A percentile compares a stretch with the other conserved stretches of the same genome.
phyloP scores from a whole-genome alignment of 495 filamentous ascomycete species.

The Neurospora tetrasperma region DNA sequence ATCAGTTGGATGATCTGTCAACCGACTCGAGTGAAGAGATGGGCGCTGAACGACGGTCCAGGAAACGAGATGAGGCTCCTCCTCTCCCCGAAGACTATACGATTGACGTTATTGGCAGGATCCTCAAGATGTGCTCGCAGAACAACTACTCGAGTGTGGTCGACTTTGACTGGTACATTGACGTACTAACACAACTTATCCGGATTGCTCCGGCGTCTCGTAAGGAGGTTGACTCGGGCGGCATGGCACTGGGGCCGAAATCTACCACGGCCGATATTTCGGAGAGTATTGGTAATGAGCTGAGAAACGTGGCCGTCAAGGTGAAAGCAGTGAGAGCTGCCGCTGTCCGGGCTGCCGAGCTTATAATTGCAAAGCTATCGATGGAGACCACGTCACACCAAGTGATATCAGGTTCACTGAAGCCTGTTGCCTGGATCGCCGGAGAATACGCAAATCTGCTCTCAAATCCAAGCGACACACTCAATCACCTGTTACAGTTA shows the following conservation, averaged over 20 bases:
- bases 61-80: slow-evolving; percentile 24
- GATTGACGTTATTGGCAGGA: slow-evolving; percentile 62
- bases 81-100: slow-evolving; percentile 74
- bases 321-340: slow-evolving; percentile 69
- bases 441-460: slow-evolving; percentile 75
- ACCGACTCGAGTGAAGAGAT: slow-evolving; percentile 54
- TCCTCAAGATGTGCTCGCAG: slow-evolving; percentile 84
- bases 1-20: slow-evolving; percentile 26
- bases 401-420: slow-evolving; percentile 49
- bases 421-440: slow-evolving; percentile 67
- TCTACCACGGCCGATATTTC: slow-evolving; percentile 41
- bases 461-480: slow-evolving; percentile 49
- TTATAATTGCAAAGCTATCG: slow-evolving; percentile 46
- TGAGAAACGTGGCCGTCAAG: slow-evolving; percentile 85
- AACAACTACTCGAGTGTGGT: slow-evolving; percentile 74
- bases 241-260: slow-evolving; percentile 26
- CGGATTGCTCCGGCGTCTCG: slow-evolving; percentile 50
- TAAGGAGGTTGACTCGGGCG: slow-evolving; percentile 21
- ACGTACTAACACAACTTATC: slow-evolving; percentile 70
- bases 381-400: slow-evolving; percentile 32
- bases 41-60: slow-evolving; percentile 28
- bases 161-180: slow-evolving; percentile 97
- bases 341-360: slow-evolving; percentile 74
- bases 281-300: slow-evolving; percentile 66
- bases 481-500: slow-evolving; percentile 65